Evolutionary conservation across 805 yeast species (phyloP).

Genomic region (Candida peoriensis): DNA sequence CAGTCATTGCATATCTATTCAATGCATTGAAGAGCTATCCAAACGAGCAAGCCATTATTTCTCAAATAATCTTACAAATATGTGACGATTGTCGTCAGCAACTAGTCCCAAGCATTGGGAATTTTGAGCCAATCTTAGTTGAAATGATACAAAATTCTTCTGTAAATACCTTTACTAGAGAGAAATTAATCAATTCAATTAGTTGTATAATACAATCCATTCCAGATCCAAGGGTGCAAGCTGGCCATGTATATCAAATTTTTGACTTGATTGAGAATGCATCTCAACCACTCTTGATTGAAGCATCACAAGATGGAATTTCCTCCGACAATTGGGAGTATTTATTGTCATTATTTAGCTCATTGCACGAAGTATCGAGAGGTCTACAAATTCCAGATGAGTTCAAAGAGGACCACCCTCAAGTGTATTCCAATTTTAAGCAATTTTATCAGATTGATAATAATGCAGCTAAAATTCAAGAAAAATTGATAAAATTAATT

Average conservation of each 20-base stretch:
- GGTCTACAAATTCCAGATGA: slow-evolving; percentile 62
- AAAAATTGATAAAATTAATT: slow-evolving; percentile 35
- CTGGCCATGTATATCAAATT: slow-evolving; percentile 28
- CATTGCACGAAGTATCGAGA: slow-evolving; percentile 67
- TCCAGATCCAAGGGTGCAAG: slow-evolving; percentile 42
- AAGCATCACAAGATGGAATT: slow-evolving; percentile 8
- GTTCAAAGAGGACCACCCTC: slow-evolving; percentile 27
- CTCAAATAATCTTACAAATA: slow-evolving; percentile 54
- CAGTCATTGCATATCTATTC: slow-evolving; percentile 54
- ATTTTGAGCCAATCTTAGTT: slow-evolving; percentile 41
- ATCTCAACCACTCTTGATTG: slow-evolving; percentile 10
- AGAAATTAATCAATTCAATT: slow-evolving; percentile 56
- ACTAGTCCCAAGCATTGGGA: slow-evolving; percentile 38
- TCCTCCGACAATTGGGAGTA: slow-evolving; percentile 36
- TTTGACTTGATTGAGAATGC: slow-evolving; percentile 26
- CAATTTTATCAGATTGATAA: slow-evolving; percentile 21
- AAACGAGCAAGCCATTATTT: slow-evolving; percentile 33
- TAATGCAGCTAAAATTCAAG: slow-evolving; percentile 51
- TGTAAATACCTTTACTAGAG: slow-evolving; percentile 44
- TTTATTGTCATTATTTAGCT: slow-evolving; percentile 50
- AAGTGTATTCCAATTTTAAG: slow-evolving; percentile 15
- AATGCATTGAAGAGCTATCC: slow-evolving; percentile 26
- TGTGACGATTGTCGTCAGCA: slow-evolving; percentile 48
- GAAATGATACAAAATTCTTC: slow-evolving; percentile 39
- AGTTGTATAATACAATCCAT: slow-evolving; percentile 57